Percentiles rank a stretch among this genome's conserved stretches.
phyloP scores from a whole-genome alignment of 129 eudicot genomes.

The Logfia minima region DNA sequence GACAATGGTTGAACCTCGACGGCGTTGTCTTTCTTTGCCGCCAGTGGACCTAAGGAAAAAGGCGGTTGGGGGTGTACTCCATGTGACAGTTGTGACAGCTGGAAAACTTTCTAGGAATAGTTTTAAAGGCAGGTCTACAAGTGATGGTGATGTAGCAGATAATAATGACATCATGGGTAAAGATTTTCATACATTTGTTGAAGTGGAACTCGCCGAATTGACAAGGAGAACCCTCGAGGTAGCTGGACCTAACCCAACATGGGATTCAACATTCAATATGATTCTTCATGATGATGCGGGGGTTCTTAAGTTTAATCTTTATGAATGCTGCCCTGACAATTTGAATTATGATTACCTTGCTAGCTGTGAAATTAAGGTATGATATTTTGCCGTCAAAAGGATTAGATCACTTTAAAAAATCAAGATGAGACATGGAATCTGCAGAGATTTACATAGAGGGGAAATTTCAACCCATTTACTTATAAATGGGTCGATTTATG shows the following conservation, averaged over 20 bases:
- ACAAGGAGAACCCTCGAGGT: conserved; percentile 67
- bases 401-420: not conserved
- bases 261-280: conserved; percentile 89
- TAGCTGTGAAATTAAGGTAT: conserved; percentile 92
- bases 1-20: conserved; percentile 96
- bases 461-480: not conserved
- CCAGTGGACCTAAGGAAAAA: conserved; percentile 64
- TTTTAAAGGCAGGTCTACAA: conserved; percentile 43
- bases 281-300: conserved; percentile 85
- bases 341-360: conserved; percentile 68
- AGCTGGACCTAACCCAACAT: conserved; percentile 65
- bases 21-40: conserved; percentile 77
- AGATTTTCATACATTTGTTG: conserved; percentile 83
- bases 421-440: conserved; percentile 6
- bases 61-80: conserved; percentile 79
- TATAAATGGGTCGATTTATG: not conserved
- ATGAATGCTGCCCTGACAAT: conserved; percentile 63
- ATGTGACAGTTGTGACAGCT: conserved; percentile 77
- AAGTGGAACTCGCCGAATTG: conserved; percentile 84
- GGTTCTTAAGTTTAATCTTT: conserved; percentile 66
- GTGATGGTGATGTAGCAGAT: conserved; percentile 35
- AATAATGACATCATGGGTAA: conserved; percentile 35
- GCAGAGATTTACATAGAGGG: not conserved
- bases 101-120: conserved; percentile 56
- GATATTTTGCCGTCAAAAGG: conserved; percentile 10